Conservation (phyloP, 495 filamentous ascomycete species). For the Chaetomium tenue region DNA sequence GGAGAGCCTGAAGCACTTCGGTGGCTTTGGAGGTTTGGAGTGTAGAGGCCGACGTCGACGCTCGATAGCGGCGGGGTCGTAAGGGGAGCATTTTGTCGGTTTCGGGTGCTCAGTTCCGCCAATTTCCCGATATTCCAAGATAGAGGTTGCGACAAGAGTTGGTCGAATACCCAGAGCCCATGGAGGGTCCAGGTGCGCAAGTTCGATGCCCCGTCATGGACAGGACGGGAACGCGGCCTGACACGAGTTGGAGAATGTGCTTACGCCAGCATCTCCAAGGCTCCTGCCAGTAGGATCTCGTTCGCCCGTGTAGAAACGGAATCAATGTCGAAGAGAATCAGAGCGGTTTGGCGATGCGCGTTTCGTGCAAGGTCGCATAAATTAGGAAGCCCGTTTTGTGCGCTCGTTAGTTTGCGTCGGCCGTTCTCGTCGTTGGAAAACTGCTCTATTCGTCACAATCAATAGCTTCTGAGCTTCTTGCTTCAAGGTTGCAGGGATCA, state of each 20-base stretch:
- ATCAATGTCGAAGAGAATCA: background rate
- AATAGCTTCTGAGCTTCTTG: background rate
- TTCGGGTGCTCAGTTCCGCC: conserved; percentile 9
- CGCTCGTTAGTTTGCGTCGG: too few species aligned
- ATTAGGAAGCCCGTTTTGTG: background rate
- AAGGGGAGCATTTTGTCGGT: conserved; percentile 42
- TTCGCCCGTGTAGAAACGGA: background rate
- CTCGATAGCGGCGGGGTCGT: conserved; percentile 55
- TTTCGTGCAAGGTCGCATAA: background rate
- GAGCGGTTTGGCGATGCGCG: background rate
- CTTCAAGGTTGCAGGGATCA: too few species aligned
- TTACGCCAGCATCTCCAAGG: conserved; percentile 23
- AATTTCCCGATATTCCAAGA: conserved; percentile 30
- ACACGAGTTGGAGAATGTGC: conserved; percentile 10
- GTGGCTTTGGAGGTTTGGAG: conserved; percentile 55
- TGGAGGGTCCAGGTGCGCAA: conserved; percentile 30
- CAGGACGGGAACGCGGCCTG: conserved; percentile 8
- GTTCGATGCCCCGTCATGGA: conserved; percentile 29
- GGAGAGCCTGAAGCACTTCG: conserved; percentile 58
- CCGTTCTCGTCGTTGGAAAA: background rate
- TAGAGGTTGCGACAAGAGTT: conserved; percentile 20
- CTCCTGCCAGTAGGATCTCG: background rate
- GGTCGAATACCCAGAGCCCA: conserved; percentile 30
- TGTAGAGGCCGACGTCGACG: conserved; percentile 61
- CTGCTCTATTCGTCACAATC: background rate